Evolutionary conservation across 1,284 basidiomycete genomes (phyloP).

Genomic region (Agroathelia rolfsii): DNA sequence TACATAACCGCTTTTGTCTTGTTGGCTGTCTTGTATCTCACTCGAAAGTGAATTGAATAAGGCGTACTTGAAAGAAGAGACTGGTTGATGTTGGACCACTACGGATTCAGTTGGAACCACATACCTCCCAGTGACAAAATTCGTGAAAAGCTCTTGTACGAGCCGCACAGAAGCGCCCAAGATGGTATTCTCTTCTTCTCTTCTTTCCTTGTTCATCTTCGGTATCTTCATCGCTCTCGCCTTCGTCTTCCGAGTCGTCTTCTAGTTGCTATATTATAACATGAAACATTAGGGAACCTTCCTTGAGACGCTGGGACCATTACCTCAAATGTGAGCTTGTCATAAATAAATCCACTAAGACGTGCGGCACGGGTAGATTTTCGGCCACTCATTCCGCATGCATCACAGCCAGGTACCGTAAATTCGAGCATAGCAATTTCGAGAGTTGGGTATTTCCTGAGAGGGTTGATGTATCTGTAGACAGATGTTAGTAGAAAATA

Average conservation of each 20-base stretch:
- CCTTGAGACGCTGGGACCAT: constrained; percentile 2
- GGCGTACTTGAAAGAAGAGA: constrained; percentile 30
- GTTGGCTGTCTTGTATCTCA: constrained; percentile 33
- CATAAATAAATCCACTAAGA: constrained; percentile 51
- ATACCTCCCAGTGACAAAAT: constrained; percentile 81
- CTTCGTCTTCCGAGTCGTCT: constrained; percentile 21
- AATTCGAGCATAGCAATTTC: constrained; percentile 42
- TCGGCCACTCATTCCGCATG: constrained; percentile 66
- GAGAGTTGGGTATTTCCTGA: constrained; percentile 62
- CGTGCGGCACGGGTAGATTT: constrained; percentile 50
- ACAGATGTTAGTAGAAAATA: too few relatives aligned
- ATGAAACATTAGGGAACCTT: constrained; percentile 8
- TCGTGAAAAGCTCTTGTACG: constrained; percentile 63
- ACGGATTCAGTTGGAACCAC: constrained; percentile 12
- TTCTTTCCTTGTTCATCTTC: constrained; percentile 12
- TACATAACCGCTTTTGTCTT: constrained; percentile 34
- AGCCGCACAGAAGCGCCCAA: constrained; percentile 69
- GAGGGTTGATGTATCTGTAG: constrained; percentile 43
- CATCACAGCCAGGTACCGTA: constrained; percentile 59
- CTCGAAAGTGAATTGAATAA: constrained; percentile 44
- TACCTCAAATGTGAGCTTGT: constrained; percentile 48
- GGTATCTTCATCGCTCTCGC: constrained; percentile 19
- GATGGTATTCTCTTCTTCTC: constrained; percentile 30
- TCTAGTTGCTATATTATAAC: constrained; percentile 20
- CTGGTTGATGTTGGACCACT: too few relatives aligned